Base-by-base conservation (phyloP, 805 yeast species). In the Ogataea naganishii region DNA sequence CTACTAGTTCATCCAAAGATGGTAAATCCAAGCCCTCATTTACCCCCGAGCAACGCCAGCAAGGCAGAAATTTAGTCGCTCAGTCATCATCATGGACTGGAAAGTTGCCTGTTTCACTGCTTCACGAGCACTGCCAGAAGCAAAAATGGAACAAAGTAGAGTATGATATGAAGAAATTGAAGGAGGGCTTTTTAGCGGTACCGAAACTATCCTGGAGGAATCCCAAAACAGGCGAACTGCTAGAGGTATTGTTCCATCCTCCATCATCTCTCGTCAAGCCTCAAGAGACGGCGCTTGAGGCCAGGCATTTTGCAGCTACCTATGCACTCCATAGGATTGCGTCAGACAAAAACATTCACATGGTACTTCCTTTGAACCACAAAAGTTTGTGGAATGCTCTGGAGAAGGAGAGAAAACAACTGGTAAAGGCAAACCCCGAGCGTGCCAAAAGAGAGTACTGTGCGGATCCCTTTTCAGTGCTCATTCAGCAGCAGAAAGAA, bases 21-120 rank as follows among this genome's bases (percentile, higher is more conserved):
- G n/a, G n/a, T n/a, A n/a, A n/a, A n/a, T n/a, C n/a, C n/a, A n/a
- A n/a, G n/a, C n/a, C n/a, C n/a, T n/a, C n/a, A n/a, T n/a, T n/a
- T n/a, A n/a, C n/a, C n/a, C 35, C 32, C 7, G 34, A 30, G 7
- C 39, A 39, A 26, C 38, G 50, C 27, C 35, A 32, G 13, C 35
- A 31, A 10, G 48, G 49, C 2, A 47, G 75, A 40, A 51, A 69
- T 18, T 55, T 66, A n/a, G 80, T 76, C 1, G 68, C 81, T 0
- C 77, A 80, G 11, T 69, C 80, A 21, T 60, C 76, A 26, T 84
- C 89, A 18, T 86, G 96, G 96, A 86, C 96, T 1, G 98, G 98
- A 1, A 89, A 89, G 45, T 62, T 89, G 11, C 97, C 98, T 0
- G 85, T 82, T 3, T 76, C 92, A 0, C 55, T 89, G 12, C 65